Evolutionary conservation across 192 early-diverging fungal species (phyloP).

Genomic region (Allomyces javanicus): DNA sequence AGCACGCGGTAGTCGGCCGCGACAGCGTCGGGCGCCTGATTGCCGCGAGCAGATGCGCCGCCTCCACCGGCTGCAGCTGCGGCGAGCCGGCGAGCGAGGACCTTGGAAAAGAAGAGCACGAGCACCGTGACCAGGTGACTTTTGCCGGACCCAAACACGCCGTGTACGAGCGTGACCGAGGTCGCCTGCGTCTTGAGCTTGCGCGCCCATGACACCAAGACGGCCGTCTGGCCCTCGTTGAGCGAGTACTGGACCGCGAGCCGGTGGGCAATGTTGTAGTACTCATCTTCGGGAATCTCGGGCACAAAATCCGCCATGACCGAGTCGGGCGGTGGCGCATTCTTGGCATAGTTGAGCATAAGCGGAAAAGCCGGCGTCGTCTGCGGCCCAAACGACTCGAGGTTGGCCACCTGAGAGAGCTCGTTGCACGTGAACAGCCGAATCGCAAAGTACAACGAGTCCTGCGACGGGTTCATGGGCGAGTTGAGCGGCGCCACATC

Average conservation of each 20-base stretch:
- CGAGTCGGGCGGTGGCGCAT: no score
- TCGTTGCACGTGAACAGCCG: background rate
- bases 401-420: background rate
- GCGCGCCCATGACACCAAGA: background rate
- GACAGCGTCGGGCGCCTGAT: background rate
- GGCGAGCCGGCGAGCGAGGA: background rate
- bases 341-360: no score
- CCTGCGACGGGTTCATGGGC: no score
- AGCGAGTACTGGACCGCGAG: background rate
- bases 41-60: background rate
- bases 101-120: background rate
- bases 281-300: background rate
- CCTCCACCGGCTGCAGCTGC: background rate
- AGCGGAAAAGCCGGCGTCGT: no score
- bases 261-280: background rate
- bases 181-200: background rate
- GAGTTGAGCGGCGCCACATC: no score
- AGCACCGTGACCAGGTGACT: background rate
- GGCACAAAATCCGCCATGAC: background rate
- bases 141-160: slow-evolving; percentile 2
- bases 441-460: slow-evolving; percentile 1
- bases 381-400: background rate
- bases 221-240: background rate
- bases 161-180: slow-evolving; percentile 1
- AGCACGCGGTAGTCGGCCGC: background rate